Percentiles rank a stretch among this genome's conserved stretches.
These are phyloP conservation scores for Yarrowia alimentaria DNA, from an alignment of 805 yeast genomes.

Conservation along the genomic window DNA sequence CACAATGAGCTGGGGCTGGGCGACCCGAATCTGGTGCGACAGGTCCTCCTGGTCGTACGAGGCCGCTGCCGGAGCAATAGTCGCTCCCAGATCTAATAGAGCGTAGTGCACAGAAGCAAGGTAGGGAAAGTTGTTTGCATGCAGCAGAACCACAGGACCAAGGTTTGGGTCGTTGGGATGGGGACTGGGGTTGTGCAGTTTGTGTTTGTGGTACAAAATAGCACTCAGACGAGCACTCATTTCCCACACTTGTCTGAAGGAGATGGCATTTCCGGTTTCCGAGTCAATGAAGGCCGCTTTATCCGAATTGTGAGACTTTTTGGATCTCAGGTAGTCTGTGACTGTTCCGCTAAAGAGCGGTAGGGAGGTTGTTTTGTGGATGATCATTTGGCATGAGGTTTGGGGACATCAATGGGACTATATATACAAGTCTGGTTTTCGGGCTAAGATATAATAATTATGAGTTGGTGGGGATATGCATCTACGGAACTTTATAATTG, in stretches of 20 bases:
- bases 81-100: conserved; percentile 3
- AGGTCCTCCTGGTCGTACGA: not conserved
- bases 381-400: conserved; percentile 7
- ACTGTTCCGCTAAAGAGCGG: conserved; percentile 5
- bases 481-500: too few relatives aligned
- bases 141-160: not conserved
- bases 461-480: too few relatives aligned
- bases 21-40: not conserved
- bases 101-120: conserved; percentile 8
- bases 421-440: too few relatives aligned
- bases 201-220: not conserved
- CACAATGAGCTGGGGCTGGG: not conserved
- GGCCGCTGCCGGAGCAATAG: conserved; percentile 1
- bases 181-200: not conserved
- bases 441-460: too few relatives aligned
- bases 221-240: not conserved
- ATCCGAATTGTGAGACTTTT: not conserved
- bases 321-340: conserved; percentile 8
- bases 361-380: conserved; percentile 1
- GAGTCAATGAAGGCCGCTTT: conserved; percentile 10
- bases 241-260: conserved; percentile 1
- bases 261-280: not conserved
- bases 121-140: not conserved
- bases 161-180: not conserved
- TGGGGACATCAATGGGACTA: too few relatives aligned